phyloP scores from a whole-genome alignment of 495 filamentous ascomycete species.

The Aspergillus baeticus region DNA sequence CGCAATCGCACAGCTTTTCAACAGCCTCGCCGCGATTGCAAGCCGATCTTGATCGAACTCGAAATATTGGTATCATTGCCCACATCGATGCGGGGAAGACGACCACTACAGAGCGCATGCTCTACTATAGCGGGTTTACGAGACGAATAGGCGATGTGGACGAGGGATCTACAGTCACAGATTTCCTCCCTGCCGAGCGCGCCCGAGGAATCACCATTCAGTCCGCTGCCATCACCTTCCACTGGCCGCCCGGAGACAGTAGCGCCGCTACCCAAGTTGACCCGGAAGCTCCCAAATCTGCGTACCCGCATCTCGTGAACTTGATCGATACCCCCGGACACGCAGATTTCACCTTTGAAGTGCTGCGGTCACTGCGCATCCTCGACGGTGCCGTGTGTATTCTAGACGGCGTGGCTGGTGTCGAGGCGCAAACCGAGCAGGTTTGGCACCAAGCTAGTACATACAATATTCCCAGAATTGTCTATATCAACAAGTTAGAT shows the following conservation, averaged over 20 bases:
- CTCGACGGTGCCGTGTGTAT: conserved; percentile 96
- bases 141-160: conserved; percentile 94
- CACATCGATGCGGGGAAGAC: conserved; percentile 99
- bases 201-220: conserved; percentile 96
- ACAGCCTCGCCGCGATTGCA: conserved; percentile 24
- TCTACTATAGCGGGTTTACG: conserved; percentile 93
- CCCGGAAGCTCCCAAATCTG: conserved; percentile 27
- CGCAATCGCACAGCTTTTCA: conserved; percentile 25
- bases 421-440: conserved; percentile 97
- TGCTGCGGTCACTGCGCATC: conserved; percentile 86
- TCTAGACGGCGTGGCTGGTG: conserved; percentile 92
- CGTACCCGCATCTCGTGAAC: conserved; percentile 72
- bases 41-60: conserved; percentile 54
- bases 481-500: conserved; percentile 96
- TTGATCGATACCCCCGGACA: conserved; percentile 98
- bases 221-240: conserved; percentile 92
- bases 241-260: conserved; percentile 65
- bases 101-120: conserved; percentile 98
- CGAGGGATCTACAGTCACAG: conserved; percentile 94
- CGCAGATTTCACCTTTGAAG: conserved; percentile 98
- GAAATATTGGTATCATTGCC: conserved; percentile 98
- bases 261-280: conserved; percentile 13
- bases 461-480: conserved; percentile 80
- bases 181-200: conserved; percentile 94
- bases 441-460: conserved; percentile 90